Conservation (phyloP, 1,284 basidiomycete genomes). For the Cryptococcus maquisensis region DNA sequence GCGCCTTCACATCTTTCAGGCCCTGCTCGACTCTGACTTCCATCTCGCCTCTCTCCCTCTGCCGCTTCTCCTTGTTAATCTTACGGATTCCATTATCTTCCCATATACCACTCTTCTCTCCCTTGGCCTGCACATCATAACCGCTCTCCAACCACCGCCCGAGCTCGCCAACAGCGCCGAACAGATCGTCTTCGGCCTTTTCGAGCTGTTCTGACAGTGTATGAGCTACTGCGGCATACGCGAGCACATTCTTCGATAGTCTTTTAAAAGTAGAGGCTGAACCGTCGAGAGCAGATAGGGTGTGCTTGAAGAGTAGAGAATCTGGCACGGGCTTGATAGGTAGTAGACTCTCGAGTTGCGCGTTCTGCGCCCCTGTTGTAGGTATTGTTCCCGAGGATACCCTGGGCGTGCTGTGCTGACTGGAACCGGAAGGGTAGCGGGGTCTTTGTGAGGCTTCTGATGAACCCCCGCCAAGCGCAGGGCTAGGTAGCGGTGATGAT, state of each 20-base stretch:
- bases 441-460: too few species aligned
- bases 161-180: constrained; percentile 34
- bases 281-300: constrained; percentile 41
- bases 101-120: constrained; percentile 17
- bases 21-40: constrained; percentile 36
- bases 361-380: too few species aligned
- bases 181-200: constrained; percentile 42
- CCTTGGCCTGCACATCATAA: constrained; percentile 25
- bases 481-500: too few species aligned
- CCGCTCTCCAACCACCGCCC: constrained; percentile 39
- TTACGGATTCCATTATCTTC: constrained; percentile 30
- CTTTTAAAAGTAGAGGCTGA: constrained; percentile 39
- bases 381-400: too few species aligned
- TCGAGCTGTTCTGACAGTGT: constrained; percentile 42
- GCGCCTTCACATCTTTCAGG: constrained; percentile 35
- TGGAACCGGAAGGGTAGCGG: too few species aligned
- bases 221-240: constrained; percentile 24
- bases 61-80: constrained; percentile 29
- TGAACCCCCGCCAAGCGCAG: too few species aligned
- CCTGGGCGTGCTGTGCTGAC: too few species aligned
- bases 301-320: constrained; percentile 43
- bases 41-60: constrained; percentile 34
- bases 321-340: constrained; percentile 40
- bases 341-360: constrained; percentile 9
- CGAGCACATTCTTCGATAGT: constrained; percentile 35